Base-by-base conservation (phyloP, 2,329 filamentous ascomycete genomes). In the Trichoderma simmonsii region DNA sequence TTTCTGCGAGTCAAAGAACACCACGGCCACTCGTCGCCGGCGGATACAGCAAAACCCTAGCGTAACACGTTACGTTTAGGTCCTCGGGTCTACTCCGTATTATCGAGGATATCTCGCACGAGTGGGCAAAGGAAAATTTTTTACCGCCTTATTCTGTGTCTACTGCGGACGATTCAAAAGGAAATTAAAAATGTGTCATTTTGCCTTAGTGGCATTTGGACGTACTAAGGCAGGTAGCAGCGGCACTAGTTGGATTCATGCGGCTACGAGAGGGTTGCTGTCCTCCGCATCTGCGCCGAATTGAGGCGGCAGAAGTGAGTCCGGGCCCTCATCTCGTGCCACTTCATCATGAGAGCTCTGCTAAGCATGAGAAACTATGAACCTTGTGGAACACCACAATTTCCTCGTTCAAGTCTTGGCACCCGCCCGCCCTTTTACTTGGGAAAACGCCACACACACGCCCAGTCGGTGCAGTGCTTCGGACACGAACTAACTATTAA, bases 261-360 rank as follows among this genome's bases (percentile, higher is more conserved):
- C 66, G 56, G 66, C 65, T 69, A 61, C 30, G 66, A 39, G 48
- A 51, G 48, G 48, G 48, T 51, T 54, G 57, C 39, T 61, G 24
- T 69, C 66, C 57, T 69, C 66, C 66, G 28, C 39, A 36, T 61
- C 28, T 69, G 39, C 36, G 30, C 66, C 39, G 60, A 43, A 69
- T 51, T 51, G 66, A 69, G 57, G 64, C 28, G 66, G 54, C 26
- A 28, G 28, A 61, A 32, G 28, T 61, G 57, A 67, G n/a, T 26
- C 57, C 21, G 57, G 34, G 65, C 34, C 66, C 65, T 61, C 66
- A 61, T 68, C 66, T 69, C 66, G 66, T 61, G 66, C 66, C 66
- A 69, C 66, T 60, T 68, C 54, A 69, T 61, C 57, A 69, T 28
- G 57, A 69, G 56, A 69, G 57, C 28, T 51, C 61, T 69, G 24